phyloP scores from a whole-genome alignment of 2,329 filamentous ascomycete species.

The Septoria petroselini region DNA sequence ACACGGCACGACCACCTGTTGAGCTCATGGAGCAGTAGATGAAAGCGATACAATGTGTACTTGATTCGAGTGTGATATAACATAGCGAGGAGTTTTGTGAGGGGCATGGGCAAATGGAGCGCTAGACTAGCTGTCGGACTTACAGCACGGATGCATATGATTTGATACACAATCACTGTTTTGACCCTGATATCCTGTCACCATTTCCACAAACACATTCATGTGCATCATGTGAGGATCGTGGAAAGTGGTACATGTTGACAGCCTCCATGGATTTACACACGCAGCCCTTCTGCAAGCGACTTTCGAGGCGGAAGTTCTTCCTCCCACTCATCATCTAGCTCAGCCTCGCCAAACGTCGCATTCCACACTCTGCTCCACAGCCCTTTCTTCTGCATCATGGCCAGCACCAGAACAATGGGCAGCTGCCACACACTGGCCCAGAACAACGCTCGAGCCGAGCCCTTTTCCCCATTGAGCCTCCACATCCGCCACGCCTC shows the following conservation, averaged over 20 bases:
- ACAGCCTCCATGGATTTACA: no score
- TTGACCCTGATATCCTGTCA: no score
- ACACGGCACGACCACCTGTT: conserved; percentile 56
- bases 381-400: conserved; percentile 90
- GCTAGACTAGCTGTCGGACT: not conserved
- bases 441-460: conserved; percentile 86
- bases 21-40: conserved; percentile 51
- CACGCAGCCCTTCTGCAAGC: no score
- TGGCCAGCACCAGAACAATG: conserved; percentile 80
- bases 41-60: not conserved
- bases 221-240: no score
- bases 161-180: not conserved
- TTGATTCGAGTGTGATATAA: not conserved
- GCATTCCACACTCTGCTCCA: conserved; percentile 78
- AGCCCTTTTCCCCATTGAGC: conserved; percentile 72
- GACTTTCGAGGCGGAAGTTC: conserved; percentile 30
- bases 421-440: conserved; percentile 96
- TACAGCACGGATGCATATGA: conserved; percentile 1
- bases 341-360: conserved; percentile 56
- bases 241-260: no score
- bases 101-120: not conserved
- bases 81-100: conserved; percentile 9
- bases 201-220: no score
- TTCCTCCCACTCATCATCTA: conserved; percentile 56
- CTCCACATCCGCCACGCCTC: conserved; percentile 81